Conservation (phyloP, 2,329 filamentous ascomycete species). For the Aspergillus pseudoterreus region DNA sequence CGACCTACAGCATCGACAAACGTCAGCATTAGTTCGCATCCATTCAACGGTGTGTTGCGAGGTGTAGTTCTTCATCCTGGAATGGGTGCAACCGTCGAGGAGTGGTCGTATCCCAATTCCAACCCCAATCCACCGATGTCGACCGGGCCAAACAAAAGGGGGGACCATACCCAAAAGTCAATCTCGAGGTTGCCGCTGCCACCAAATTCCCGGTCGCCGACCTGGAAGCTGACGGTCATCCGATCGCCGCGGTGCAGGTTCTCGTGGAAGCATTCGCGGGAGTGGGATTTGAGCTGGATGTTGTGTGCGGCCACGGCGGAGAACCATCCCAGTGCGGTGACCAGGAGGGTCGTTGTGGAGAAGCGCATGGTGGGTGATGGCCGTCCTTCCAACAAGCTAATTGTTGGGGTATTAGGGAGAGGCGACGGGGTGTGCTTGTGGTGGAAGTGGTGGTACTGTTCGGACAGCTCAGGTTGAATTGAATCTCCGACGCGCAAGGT, state of each 20-base stretch:
- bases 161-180: conserved; percentile 83
- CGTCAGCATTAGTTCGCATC: conserved; percentile 10
- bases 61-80: no score
- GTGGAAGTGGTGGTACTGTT: conserved; percentile 8
- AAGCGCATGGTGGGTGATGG: conserved; percentile 36
- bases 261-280: conserved; percentile 97
- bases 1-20: conserved; percentile 54
- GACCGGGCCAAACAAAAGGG: conserved; percentile 1
- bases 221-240: conserved; percentile 98
- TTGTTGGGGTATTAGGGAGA: neutral
- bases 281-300: conserved; percentile 90
- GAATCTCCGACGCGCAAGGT: conserved; percentile 31
- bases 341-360: conserved; percentile 36
- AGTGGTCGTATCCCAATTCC: neutral
- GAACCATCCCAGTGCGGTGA: conserved; percentile 54
- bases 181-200: conserved; percentile 91
- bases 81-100: neutral
- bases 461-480: conserved; percentile 5
- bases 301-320: conserved; percentile 76
- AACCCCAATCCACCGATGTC: neutral
- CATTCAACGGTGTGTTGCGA: neutral
- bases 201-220: conserved; percentile 93
- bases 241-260: conserved; percentile 85
- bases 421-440: conserved; percentile 2
- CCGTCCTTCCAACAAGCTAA: neutral